These are phyloP conservation scores for Aspergillus pseudoglaucus DNA, from an alignment of 2,329 filamentous ascomycete genomes.

Conservation along the genomic window DNA sequence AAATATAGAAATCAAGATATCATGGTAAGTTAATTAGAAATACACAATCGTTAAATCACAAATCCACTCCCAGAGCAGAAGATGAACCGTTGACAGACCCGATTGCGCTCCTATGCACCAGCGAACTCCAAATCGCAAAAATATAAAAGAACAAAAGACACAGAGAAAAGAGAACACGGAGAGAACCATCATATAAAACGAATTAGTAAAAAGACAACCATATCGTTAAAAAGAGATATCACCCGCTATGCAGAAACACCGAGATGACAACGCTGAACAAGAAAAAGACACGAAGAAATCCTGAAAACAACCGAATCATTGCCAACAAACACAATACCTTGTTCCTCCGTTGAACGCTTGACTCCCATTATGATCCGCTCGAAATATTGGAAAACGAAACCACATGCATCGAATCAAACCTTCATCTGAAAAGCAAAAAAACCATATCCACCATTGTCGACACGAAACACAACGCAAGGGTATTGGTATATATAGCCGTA, in stretches of 20 bases:
- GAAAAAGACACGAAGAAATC: not conserved
- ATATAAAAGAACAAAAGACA: not conserved
- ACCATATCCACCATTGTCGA: not conserved
- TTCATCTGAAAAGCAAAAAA: not conserved
- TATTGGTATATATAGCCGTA: not conserved
- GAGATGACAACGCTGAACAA: not conserved
- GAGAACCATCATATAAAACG: not conserved
- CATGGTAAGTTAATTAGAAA: too few relatives aligned
- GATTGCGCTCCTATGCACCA: too few relatives aligned
- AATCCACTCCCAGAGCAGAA: too few relatives aligned
- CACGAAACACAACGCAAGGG: not conserved
- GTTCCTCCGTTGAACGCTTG: slow-evolving; percentile 1
- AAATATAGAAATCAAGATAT: too few relatives aligned
- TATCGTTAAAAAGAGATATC: not conserved
- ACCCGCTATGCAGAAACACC: not conserved
- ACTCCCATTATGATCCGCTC: not conserved
- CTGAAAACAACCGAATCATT: not conserved
- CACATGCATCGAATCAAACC: not conserved
- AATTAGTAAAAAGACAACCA: not conserved
- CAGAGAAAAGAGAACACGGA: too few relatives aligned
- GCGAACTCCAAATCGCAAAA: not conserved
- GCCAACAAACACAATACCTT: not conserved
- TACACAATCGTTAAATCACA: too few relatives aligned
- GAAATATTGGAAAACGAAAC: not conserved
- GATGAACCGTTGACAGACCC: too few relatives aligned